A percentile compares a stretch with the other conserved stretches of the same genome.
phyloP scores from a whole-genome alignment of 2,329 filamentous ascomycete species.

The Fusarium robinianum region DNA sequence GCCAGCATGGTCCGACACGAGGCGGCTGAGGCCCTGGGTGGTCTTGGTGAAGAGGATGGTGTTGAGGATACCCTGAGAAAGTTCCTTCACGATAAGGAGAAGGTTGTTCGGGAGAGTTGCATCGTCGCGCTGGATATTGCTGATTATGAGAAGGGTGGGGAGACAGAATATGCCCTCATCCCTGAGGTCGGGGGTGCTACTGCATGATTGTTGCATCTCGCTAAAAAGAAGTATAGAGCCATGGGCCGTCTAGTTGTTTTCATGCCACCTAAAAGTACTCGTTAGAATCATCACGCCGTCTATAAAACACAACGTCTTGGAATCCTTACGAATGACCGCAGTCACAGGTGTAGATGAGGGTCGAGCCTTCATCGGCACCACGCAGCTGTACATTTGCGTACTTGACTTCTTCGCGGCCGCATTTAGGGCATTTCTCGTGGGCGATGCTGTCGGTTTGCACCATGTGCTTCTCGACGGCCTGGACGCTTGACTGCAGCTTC shows the following conservation, averaged over 20 bases:
- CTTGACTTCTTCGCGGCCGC: constrained; percentile 79
- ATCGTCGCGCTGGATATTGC: constrained; percentile 98
- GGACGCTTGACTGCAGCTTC: constrained; percentile 81
- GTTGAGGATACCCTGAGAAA: constrained; percentile 83
- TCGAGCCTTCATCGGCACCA: constrained; percentile 93
- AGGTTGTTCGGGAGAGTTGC: constrained; percentile 92
- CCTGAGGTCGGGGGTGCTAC: constrained; percentile 61
- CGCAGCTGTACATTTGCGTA: constrained; percentile 86
- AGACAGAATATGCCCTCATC: constrained; percentile 90
- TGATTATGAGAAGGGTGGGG: constrained; percentile 88
- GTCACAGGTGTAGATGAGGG: constrained; percentile 86
- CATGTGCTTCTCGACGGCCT: constrained; percentile 78
- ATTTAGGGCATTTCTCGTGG: constrained; percentile 75
- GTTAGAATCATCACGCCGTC: constrained; percentile 30
- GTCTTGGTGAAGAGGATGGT: constrained; percentile 88
- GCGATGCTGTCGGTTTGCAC: constrained; percentile 72
- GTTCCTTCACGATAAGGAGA: constrained; percentile 88
- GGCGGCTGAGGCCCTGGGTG: constrained; percentile 93
- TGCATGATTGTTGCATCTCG: constrained; percentile 40
- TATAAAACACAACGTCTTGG: constrained; percentile 17
- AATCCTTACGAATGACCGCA: constrained; percentile 75
- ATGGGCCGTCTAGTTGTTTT: constrained; percentile 57
- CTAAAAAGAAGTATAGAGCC: constrained; percentile 20
- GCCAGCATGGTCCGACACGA: constrained; percentile 97
- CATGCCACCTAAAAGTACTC: constrained; percentile 52